phyloP scores from a whole-genome alignment of 257 asterid genomes.

The Misopates orontium region DNA sequence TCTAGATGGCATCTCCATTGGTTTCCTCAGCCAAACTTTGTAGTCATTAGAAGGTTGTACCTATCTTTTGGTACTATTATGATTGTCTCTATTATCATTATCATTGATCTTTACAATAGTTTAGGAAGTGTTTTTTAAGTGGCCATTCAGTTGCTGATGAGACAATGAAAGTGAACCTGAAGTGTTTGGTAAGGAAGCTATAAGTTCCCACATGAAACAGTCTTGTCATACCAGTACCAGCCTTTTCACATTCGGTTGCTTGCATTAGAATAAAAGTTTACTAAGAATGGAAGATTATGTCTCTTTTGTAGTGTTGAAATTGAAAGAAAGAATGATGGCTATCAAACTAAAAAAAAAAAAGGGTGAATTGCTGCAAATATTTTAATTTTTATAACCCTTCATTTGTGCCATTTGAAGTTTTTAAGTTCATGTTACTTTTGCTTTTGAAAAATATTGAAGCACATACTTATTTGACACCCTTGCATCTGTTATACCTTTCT shows the following conservation, averaged over 20 bases:
- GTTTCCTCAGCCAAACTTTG: slow-evolving; percentile 34
- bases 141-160: slow-evolving; percentile 16
- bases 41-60: slow-evolving; percentile 31
- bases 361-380: slow-evolving; percentile 27
- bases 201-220: slow-evolving; percentile 25
- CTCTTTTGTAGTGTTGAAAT: slow-evolving; percentile 26
- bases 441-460: slow-evolving; percentile 22
- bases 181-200: slow-evolving; percentile 39
- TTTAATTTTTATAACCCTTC: slow-evolving; percentile 24
- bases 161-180: slow-evolving; percentile 29
- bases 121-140: slow-evolving; percentile 24
- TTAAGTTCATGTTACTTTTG: slow-evolving; percentile 8
- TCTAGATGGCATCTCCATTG: slow-evolving; percentile 23
- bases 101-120: slow-evolving; percentile 31
- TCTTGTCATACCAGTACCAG: slow-evolving; percentile 26
- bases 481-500: slow-evolving; percentile 18
- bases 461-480: slow-evolving; percentile 22
- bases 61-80: slow-evolving; percentile 15
- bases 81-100: slow-evolving; percentile 27
- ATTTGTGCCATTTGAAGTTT: slow-evolving; percentile 11
- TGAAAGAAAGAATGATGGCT: slow-evolving; percentile 26
- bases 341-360: slow-evolving; percentile 24
- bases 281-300: slow-evolving; percentile 8
- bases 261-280: slow-evolving; percentile 43
- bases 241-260: slow-evolving; percentile 34